Conservation (phyloP, 108 stramenopile species). For the Chaetoceros muelleri region DNA sequence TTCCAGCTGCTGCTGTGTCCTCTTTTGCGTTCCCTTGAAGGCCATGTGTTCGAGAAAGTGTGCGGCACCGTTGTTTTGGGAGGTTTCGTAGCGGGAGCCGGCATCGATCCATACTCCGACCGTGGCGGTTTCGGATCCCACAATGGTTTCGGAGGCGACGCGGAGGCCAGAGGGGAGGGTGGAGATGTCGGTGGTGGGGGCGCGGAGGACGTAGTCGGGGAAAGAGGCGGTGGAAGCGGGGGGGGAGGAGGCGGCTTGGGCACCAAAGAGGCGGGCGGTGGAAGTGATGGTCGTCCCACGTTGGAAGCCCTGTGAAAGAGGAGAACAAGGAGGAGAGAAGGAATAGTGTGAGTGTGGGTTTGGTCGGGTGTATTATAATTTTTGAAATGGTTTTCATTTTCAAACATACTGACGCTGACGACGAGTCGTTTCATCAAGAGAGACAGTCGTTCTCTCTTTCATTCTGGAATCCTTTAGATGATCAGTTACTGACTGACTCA, state of each 20-base stretch:
- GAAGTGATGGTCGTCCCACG: no score
- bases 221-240: conserved; percentile 23
- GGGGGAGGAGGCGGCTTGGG: conserved; percentile 7
- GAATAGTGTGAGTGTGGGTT: no score
- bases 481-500: no score
- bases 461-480: no score
- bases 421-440: no score
- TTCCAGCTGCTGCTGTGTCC: conserved; percentile 93
- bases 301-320: no score
- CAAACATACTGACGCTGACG: no score
- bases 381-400: no score
- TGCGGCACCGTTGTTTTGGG: conserved; percentile 95
- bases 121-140: conserved; percentile 70
- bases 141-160: conserved; percentile 80
- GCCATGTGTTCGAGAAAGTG: conserved; percentile 99
- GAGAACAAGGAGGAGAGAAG: no score
- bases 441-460: no score
- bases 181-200: conserved; percentile 78
- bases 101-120: conserved; percentile 88
- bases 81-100: conserved; percentile 93
- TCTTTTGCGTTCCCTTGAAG: conserved; percentile 92
- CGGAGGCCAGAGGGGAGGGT: conserved; percentile 79
- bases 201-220: conserved; percentile 76
- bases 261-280: conserved; percentile 17
- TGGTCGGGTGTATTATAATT: no score